Percentiles rank a stretch among this genome's conserved stretches.
Conservation (phyloP, 2,329 filamentous ascomycete genomes). For the Shiraia bambusicola region DNA sequence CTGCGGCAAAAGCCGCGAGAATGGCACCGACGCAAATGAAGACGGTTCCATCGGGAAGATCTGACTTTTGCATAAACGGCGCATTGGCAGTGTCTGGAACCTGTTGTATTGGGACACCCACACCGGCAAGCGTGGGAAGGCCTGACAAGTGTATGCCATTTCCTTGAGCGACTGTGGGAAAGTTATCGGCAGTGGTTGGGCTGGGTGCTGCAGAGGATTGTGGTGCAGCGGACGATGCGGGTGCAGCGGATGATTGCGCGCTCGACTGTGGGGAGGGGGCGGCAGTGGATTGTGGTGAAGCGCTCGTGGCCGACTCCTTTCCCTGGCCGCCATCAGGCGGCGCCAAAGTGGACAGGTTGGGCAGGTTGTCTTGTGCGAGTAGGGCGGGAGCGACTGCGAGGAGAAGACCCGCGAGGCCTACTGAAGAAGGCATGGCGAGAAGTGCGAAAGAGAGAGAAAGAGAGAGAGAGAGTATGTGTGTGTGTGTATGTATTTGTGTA, state of each 20-base stretch:
- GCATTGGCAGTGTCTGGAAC: constrained; percentile 83
- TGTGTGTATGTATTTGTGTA: too few species aligned
- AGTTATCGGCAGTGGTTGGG: constrained; percentile 12
- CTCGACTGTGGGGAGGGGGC: constrained; percentile 16
- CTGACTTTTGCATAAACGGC: constrained; percentile 88
- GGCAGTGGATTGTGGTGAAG: constrained; percentile 13
- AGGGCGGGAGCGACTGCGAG: constrained; percentile 34
- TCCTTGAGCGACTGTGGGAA: constrained; percentile 13
- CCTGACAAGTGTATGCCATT: constrained; percentile 38
- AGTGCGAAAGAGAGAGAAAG: constrained; percentile 14
- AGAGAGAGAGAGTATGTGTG: constrained; percentile 11
- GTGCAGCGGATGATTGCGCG: constrained; percentile 7
- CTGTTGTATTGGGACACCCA: constrained; percentile 65
- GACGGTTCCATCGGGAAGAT: constrained; percentile 84
- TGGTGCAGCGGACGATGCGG: constrained; percentile 10
- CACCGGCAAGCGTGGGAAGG: constrained; percentile 59
- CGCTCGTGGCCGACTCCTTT: constrained; percentile 15
- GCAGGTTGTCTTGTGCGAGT: constrained; percentile 35
- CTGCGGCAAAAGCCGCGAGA: constrained; percentile 77
- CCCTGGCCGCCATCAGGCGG: constrained; percentile 26
- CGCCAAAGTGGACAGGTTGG: constrained; percentile 30
- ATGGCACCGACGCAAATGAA: constrained; percentile 93
- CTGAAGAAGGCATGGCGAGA: constrained; percentile 33
- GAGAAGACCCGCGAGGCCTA: constrained; percentile 33
- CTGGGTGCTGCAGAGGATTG: constrained; percentile 9